Base-by-base conservation (phyloP, 1,284 basidiomycete species). In the Cryptococcus wingfieldii region DNA sequence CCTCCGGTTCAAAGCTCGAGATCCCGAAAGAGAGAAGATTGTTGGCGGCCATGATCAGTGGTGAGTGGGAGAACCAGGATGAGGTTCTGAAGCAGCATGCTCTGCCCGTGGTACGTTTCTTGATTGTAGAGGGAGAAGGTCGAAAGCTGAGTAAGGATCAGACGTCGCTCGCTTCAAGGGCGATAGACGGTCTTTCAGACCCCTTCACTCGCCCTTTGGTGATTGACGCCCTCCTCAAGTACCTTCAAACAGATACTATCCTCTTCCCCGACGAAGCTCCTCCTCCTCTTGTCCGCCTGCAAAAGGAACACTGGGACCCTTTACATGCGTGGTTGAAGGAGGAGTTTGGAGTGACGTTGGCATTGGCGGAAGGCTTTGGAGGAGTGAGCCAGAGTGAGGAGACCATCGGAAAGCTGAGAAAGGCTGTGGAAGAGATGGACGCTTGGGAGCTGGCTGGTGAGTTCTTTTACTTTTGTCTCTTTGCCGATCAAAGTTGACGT, bases 21-120 rank as follows among this genome's bases (percentile, higher is more conserved):
- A 70, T 98, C 16, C 93, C 93, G 0, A 75, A 78, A 39, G 80
- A 84, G 56, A 88, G 90, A 65, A 77, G 80, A 46, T 73, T 95
- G 37, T 80, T 89, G 18, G 93, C 95, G 1, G 81, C 88, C 1
- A 81, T 97, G 55, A 87, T 98, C 63, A 94, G 93, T 10, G 83
- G 88, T 56, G 95, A 98, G 79, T 98, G 95, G 95, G 90, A 96
- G 71, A 90, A 89, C 70, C 95, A 98, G 79, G 85, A 86, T 55
- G 84, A 81, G 23, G 71, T 93, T 1, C 71, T 98, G 61, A 97
- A 95, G 76, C 89, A 89, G 34, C 90, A 96, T 73, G 86, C 92
- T 0, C 78, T 98, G 28, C 94, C 95, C 5, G 83, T 97, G 81
- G 94, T 95, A 65, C 61, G 84, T 76, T 52, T 47, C 19, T 13